These are phyloP conservation scores for Oryza meyeriana DNA, from an alignment of 176 grass and related monocot genomes.

Conservation along the genomic window DNA sequence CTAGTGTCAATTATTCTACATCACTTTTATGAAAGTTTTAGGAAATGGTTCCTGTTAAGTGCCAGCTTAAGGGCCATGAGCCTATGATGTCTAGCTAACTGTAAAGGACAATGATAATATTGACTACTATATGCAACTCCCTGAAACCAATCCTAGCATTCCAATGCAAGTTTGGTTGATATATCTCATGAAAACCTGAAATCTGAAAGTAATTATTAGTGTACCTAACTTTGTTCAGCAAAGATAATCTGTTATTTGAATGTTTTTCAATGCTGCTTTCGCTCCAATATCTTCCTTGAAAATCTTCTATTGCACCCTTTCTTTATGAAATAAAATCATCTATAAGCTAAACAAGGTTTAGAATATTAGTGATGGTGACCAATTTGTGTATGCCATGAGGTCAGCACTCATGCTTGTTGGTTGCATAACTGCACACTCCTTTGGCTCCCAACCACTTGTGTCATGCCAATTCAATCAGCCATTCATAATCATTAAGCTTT, in stretches of 20 bases:
- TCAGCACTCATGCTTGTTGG: neutral
- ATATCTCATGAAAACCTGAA: neutral
- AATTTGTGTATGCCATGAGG: constrained; percentile 5
- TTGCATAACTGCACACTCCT: neutral
- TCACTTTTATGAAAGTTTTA: neutral
- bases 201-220: constrained; percentile 13
- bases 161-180: constrained; percentile 16
- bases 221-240: neutral
- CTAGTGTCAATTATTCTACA: neutral
- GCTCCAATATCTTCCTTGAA: constrained; percentile 5
- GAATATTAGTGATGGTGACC: neutral
- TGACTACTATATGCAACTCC: constrained; percentile 2
- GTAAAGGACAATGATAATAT: neutral
- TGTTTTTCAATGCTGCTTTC: neutral
- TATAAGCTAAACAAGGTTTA: neutral
- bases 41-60: neutral
- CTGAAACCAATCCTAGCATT: constrained; percentile 21
- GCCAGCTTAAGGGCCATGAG: neutral
- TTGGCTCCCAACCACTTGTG: neutral
- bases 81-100: neutral
- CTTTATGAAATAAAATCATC: neutral
- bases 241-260: neutral
- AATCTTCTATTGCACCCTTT: too few relatives aligned
- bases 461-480: neutral
- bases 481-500: neutral